A percentile compares a stretch with the other conserved stretches of the same genome.
Evolutionary conservation across 345 rosid genomes (phyloP).

Genomic region (Eucalyptus regnans): DNA sequence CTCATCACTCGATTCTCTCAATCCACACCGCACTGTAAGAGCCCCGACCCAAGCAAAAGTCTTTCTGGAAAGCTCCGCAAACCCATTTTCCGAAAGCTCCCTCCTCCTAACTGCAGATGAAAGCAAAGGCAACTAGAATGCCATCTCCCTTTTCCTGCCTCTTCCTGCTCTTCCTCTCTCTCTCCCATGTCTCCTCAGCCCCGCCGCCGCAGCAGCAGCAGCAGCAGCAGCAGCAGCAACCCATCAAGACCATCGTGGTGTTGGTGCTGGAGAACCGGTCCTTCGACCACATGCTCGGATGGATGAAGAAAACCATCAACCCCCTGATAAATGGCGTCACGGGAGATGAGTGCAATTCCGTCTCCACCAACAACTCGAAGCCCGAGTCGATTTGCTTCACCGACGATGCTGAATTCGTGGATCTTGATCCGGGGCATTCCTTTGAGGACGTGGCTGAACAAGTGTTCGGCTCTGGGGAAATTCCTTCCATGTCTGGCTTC

Average conservation of each 20-base stretch:
- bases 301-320: slow-evolving; percentile 76
- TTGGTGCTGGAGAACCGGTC: slow-evolving; percentile 85
- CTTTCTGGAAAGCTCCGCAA: background rate
- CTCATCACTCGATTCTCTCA: background rate
- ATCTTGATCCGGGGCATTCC: slow-evolving; percentile 97
- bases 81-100: background rate
- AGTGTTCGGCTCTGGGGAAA: slow-evolving; percentile 58
- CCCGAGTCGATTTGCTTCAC: slow-evolving; percentile 62
- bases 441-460: slow-evolving; percentile 77
- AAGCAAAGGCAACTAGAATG: background rate
- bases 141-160: background rate
- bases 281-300: slow-evolving; percentile 88
- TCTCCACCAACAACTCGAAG: slow-evolving; percentile 24
- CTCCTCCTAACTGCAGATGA: background rate
- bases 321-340: slow-evolving; percentile 75
- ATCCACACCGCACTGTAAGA: background rate
- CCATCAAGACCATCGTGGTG: slow-evolving; percentile 74
- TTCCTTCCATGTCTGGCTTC: slow-evolving; percentile 88
- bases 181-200: background rate
- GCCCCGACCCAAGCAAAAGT: background rate
- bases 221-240: slow-evolving; percentile 4
- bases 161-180: background rate
- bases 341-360: slow-evolving; percentile 81
- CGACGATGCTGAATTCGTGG: slow-evolving; percentile 84
- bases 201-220: background rate